Evolutionary conservation across 2,329 filamentous ascomycete species (phyloP), one percentile per base, ranked within the genome.

Genomic region (Epicoccum sorghinum): DNA sequence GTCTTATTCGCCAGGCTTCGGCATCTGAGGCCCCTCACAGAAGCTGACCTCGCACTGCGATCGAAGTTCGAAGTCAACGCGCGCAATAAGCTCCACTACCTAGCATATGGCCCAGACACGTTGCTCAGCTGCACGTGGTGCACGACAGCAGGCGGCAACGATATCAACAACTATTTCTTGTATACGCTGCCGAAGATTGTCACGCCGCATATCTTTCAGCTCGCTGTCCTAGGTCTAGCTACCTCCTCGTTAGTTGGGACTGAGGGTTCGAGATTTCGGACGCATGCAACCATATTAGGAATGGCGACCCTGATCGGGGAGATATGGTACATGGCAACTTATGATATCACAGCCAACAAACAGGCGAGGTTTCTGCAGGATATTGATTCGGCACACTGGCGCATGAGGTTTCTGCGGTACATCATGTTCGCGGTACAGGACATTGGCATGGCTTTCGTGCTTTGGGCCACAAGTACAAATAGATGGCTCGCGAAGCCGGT

Each of bases 81-180:
- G 48, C 86, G 91, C 61, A 89, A 88, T 42, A 83, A 90, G 48
- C 83, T 95, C 55, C 80, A 96, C 7, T 98, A 97, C 77, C 82
- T 96, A 47, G 86, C 89, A 55, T 96, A 86, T 75, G 95, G 95
- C 2, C 90, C 92, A 0, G 81, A 84, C 30, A 85, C 88, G 7
- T 73, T 98, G 33, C 80, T 87, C 22, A 80, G 86, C 54, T 98
- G 93, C 73, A 83, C 85, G n/a, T 96, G 96, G 78, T 97, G 93
- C 82, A 77, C 85, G 23, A 55, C 62, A 4, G 48, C 86, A 18
- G 81, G 78, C 45, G 78, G 86, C n/a, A 55, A 90, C 54, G 86
- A 89, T 42, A 82, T 86, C 4, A 79, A 78, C 33, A 85, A 83
- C 37, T 97, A 92, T 78, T 82, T 96, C 43, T 83, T 90, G 71